Evolutionary conservation across 2,329 filamentous ascomycete species (phyloP), one percentile per base, ranked within the genome.

Genomic region (Ophiostoma sp.): DNA sequence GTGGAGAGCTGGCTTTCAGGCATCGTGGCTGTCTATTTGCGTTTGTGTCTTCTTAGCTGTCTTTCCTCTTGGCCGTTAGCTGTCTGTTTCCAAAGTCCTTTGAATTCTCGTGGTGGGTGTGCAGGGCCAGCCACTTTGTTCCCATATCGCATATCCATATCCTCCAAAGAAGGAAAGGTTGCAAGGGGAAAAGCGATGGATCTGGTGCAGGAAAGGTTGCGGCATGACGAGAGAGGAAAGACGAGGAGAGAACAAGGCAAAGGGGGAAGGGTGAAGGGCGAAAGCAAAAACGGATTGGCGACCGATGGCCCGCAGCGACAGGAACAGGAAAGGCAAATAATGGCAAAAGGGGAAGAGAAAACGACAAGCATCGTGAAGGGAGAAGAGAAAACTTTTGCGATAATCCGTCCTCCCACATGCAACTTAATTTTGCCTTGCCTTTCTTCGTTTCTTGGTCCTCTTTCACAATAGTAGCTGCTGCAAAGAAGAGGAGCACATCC

Each of bases 121-220:
- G 42, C 42, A 48, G 42, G 33, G 33, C 39, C 39, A 31, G n/a
- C 39, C 25, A 25, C 45, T 22, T 31, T 39, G 33, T n/a, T 31
- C 7, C 33, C n/a, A 36, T 59, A 59, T 59, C 42, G 42, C 42
- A 31, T 28, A 33, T 3, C 11, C 7, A 11, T 22, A 12, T 55
- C 11, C 45, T 69, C 33, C 52, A 70, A 57, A 59, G 36, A 42
- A 17, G 33, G 33, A 59, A 70, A 42, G 50, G 50, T 55, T 70
- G 50, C 50, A 70, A n/a, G 69, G 50, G 64, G 33, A 59, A 42
- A 39, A 8, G 42, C 68, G 68, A 70, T 59, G 68, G 50, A 70
- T 70, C 69, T 42, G 68, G n/a, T 57, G 68, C 68, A 57, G 48
- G 68, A 48, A 57, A 42, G 31, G 31, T 55, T 70, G 61, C 36